Percentiles rank a stretch among this genome's conserved stretches.
Conservation (phyloP, 1,284 basidiomycete species). For the Erythrobasidium hasegawianum region DNA sequence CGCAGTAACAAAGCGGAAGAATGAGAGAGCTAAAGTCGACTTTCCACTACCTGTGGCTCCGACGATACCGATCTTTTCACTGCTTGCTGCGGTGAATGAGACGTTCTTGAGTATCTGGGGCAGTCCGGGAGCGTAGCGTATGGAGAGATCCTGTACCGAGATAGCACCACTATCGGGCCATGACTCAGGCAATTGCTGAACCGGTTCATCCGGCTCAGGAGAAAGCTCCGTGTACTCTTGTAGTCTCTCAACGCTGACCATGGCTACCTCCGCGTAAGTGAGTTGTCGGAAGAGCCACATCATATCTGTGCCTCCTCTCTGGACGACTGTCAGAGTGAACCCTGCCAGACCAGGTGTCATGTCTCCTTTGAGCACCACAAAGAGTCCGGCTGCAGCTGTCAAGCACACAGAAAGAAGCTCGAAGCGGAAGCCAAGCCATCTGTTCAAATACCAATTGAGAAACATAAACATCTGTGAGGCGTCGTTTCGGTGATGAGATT, state of each 20-base stretch:
- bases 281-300: slow-evolving; percentile 14
- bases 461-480: slow-evolving; percentile 19
- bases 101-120: slow-evolving; percentile 73
- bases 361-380: background rate
- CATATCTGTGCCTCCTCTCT: background rate
- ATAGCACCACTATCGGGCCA: slow-evolving; percentile 78
- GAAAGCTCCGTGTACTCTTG: slow-evolving; percentile 64
- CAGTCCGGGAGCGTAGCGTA: slow-evolving; percentile 75
- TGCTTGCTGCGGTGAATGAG: slow-evolving; percentile 60
- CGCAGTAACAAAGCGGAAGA: background rate
- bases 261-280: slow-evolving; percentile 47
- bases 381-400: background rate
- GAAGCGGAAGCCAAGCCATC: slow-evolving; percentile 38
- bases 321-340: background rate
- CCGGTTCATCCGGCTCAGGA: slow-evolving; percentile 68
- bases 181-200: slow-evolving; percentile 56
- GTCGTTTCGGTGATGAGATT: slow-evolving; percentile 1
- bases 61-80: slow-evolving; percentile 76
- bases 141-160: slow-evolving; percentile 64
- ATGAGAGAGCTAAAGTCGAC: slow-evolving; percentile 62
- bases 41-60: slow-evolving; percentile 80
- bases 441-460: slow-evolving; percentile 50
- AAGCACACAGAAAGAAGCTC: slow-evolving; percentile 1
- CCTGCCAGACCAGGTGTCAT: background rate
- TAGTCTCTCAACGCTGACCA: slow-evolving; percentile 66